Evolutionary conservation across 225 moss, liverwort and hornwort species (phyloP).

Genomic region (Takakia lepidozioides): DNA sequence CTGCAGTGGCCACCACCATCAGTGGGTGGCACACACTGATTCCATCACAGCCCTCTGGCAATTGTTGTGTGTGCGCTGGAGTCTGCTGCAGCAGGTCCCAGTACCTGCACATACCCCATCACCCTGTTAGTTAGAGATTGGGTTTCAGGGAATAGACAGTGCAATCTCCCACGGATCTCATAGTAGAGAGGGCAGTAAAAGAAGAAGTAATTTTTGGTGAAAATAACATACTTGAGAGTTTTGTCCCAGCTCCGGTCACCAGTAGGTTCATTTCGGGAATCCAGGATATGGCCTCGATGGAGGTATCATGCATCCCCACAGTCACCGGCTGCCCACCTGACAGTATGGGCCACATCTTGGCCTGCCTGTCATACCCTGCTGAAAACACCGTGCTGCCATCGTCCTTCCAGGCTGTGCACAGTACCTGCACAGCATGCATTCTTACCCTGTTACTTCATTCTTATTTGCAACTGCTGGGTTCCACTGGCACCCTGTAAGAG

Average conservation of each 20-base stretch:
- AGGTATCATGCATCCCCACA: slow-evolving; percentile 96
- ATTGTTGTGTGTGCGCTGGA: slow-evolving; percentile 87
- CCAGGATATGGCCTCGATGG: slow-evolving; percentile 86
- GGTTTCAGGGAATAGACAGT: too few species aligned
- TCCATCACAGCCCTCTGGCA: slow-evolving; percentile 79
- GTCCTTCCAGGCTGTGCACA: slow-evolving; percentile 97
- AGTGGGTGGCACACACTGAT: slow-evolving; percentile 98
- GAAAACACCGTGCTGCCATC: slow-evolving; percentile 92
- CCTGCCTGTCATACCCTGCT: slow-evolving; percentile 97
- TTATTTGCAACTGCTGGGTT: neutral
- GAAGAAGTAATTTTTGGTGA: neutral
- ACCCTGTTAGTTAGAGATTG: too few species aligned
- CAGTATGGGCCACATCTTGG: slow-evolving; percentile 99
- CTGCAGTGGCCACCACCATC: slow-evolving; percentile 97
- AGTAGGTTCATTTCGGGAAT: slow-evolving; percentile 94
- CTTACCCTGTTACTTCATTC: slow-evolving; percentile 1
- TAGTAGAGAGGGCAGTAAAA: too few species aligned
- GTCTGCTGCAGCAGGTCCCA: slow-evolving; percentile 92
- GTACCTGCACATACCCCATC: slow-evolving; percentile 47
- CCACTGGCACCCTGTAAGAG: neutral
- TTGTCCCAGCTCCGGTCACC: slow-evolving; percentile 99
- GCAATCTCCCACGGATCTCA: too few species aligned
- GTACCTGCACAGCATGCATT: slow-evolving; percentile 42
- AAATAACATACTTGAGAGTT: slow-evolving; percentile 70
- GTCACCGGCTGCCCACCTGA: slow-evolving; percentile 85